Evolutionary conservation across 139 green algal species (phyloP).

Genomic region (Chlorella sp.): DNA sequence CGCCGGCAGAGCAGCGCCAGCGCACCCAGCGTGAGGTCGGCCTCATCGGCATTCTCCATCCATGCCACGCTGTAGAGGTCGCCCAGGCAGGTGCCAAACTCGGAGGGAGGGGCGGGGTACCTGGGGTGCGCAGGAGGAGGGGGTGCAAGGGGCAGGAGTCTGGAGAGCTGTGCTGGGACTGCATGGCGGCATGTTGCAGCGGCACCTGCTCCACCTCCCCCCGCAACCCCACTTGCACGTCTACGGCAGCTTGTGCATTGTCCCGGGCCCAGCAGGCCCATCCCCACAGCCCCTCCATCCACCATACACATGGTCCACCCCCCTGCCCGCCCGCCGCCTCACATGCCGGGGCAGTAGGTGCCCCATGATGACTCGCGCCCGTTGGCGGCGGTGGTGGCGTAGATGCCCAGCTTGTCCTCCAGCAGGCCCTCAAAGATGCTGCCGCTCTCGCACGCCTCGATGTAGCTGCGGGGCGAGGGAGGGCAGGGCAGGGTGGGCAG

Average conservation of each 20-base stretch:
- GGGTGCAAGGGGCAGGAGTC: no score
- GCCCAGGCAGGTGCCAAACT: constrained; percentile 92
- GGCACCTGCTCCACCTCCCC: no score
- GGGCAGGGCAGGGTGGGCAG: background rate
- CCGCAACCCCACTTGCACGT: no score
- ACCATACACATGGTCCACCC: no score
- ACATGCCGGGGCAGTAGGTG: constrained; percentile 35
- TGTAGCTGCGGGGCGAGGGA: constrained; percentile 56
- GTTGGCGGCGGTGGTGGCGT: constrained; percentile 92
- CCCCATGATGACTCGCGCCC: constrained; percentile 89
- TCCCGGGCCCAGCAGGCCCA: no score
- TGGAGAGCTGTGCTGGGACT: no score
- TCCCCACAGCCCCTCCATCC: background rate
- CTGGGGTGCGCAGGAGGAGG: no score
- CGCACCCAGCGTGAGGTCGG: constrained; percentile 61
- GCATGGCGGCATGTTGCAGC: no score
- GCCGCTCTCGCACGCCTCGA: constrained; percentile 95
- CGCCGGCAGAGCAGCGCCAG: no score
- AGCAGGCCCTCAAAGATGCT: constrained; percentile 94
- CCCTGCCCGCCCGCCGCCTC: no score
- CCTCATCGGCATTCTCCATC: constrained; percentile 91
- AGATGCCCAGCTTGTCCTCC: constrained; percentile 62
- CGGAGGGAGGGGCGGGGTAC: constrained; percentile 43
- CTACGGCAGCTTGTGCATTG: no score
- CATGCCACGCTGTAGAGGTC: constrained; percentile 95